Evolutionary conservation across 768 basidiomycete genomes (phyloP).

Genomic region (Trametes maxima): DNA sequence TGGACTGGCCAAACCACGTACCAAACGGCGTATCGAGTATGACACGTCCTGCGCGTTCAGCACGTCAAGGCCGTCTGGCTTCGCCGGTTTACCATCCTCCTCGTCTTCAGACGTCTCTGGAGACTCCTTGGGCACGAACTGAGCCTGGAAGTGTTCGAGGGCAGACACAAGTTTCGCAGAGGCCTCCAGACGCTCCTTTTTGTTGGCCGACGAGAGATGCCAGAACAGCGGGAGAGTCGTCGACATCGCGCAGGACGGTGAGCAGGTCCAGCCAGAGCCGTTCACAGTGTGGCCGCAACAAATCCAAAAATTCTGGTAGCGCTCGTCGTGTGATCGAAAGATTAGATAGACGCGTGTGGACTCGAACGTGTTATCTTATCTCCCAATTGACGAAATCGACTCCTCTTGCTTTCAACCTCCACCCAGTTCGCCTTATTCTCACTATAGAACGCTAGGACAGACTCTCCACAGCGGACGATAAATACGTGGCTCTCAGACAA

Average conservation of each 20-base stretch:
- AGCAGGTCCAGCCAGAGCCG: neutral
- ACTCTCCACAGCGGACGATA: too few species aligned
- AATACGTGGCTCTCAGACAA: too few species aligned
- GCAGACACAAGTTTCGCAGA: slow-evolving; percentile 81
- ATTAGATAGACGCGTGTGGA: slow-evolving; percentile 16
- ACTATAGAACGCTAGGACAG: too few species aligned
- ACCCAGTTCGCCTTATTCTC: too few species aligned
- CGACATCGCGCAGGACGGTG: slow-evolving; percentile 51
- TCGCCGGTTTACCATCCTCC: slow-evolving; percentile 46
- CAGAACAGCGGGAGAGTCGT: slow-evolving; percentile 94
- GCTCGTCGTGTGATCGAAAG: slow-evolving; percentile 10
- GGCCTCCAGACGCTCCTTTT: slow-evolving; percentile 79
- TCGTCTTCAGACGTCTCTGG: slow-evolving; percentile 39
- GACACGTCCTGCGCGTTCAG: slow-evolving; percentile 89
- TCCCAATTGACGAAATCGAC: neutral
- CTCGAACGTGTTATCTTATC: slow-evolving; percentile 20
- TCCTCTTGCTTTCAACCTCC: neutral
- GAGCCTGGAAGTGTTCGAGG: slow-evolving; percentile 83
- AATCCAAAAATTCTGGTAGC: slow-evolving; percentile 16
- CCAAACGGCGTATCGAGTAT: slow-evolving; percentile 85
- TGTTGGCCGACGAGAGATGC: slow-evolving; percentile 83
- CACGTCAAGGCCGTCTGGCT: slow-evolving; percentile 57
- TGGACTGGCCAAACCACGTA: slow-evolving; percentile 88
- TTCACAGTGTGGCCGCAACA: neutral
- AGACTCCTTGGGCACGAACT: slow-evolving; percentile 53